A percentile compares a stretch with the other conserved stretches of the same genome.
phyloP scores from a whole-genome alignment of 139 green algal species.

The Prasinococcaceae sp. region DNA sequence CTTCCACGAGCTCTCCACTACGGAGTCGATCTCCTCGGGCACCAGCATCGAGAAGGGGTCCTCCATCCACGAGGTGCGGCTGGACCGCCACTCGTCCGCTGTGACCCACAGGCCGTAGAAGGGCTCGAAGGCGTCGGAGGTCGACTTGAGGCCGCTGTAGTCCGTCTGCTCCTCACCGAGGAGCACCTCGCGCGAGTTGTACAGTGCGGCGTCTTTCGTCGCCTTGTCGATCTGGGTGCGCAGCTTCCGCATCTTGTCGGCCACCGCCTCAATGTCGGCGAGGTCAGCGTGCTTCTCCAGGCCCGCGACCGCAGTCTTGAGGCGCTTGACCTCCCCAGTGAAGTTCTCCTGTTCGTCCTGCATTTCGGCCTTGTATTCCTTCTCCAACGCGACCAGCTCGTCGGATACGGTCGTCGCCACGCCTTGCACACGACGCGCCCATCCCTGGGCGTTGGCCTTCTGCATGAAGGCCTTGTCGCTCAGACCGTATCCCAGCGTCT shows the following conservation, averaged over 20 bases:
- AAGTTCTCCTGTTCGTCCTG: conserved; percentile 46
- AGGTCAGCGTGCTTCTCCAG: conserved; percentile 35
- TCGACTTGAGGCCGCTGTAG: conserved; percentile 40
- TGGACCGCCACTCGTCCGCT: conserved; percentile 26
- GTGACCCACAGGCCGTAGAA: conserved; percentile 60
- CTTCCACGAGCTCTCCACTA: conserved; percentile 42
- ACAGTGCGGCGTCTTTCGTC: conserved; percentile 33
- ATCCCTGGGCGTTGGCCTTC: background rate
- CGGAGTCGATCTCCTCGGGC: conserved; percentile 44
- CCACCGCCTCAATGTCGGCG: conserved; percentile 32
- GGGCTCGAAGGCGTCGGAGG: conserved; percentile 54
- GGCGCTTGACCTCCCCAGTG: conserved; percentile 11
- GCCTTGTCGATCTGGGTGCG: conserved; percentile 33
- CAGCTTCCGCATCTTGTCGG: conserved; percentile 19
- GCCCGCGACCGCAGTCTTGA: conserved; percentile 20
- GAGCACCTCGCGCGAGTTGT: conserved; percentile 49
- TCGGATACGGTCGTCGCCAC: conserved; percentile 1
- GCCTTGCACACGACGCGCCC: background rate
- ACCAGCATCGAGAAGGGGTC: conserved; percentile 39
- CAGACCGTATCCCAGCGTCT: conserved; percentile 14
- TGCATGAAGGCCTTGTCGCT: conserved; percentile 13
- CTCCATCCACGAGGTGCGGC: conserved; percentile 38
- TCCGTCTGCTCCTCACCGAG: conserved; percentile 41
- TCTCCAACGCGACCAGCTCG: conserved; percentile 9
- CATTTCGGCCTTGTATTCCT: conserved; percentile 46